Percentiles rank a stretch among this genome's conserved stretches.
These are phyloP conservation scores for Xylaria scruposa DNA, from an alignment of 495 filamentous ascomycete genomes.

Conservation along the genomic window DNA sequence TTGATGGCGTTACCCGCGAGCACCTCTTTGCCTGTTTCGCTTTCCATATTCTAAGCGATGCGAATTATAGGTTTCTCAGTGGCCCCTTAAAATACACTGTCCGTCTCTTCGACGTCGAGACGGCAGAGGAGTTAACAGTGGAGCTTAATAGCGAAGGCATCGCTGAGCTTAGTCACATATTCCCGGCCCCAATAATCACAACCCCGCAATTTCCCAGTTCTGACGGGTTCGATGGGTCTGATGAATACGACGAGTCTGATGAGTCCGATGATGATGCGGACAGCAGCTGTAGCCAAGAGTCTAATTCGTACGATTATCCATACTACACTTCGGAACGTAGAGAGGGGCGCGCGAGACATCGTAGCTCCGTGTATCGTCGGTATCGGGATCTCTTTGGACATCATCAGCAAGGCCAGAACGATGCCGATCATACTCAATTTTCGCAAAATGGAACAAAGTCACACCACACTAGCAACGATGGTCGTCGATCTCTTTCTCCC, in stretches of 20 bases:
- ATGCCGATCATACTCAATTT: neutral
- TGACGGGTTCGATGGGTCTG: neutral
- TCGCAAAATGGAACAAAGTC: neutral
- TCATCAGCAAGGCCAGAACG: neutral
- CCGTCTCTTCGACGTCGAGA: slow-evolving; percentile 28
- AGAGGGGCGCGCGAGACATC: neutral
- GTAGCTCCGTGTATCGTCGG: neutral
- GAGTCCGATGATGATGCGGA: neutral
- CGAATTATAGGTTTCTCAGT: slow-evolving; percentile 30
- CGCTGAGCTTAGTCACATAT: neutral
- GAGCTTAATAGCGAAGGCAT: neutral
- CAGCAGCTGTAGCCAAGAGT: neutral
- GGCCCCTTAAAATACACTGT: slow-evolving; percentile 25
- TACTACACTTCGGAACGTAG: neutral
- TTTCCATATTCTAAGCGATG: slow-evolving; percentile 37
- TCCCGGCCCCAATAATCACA: neutral
- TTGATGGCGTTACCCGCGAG: slow-evolving; percentile 15
- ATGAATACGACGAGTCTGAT: neutral
- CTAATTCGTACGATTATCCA: neutral
- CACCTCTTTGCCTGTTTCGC: slow-evolving; percentile 43
- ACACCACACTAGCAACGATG: neutral
- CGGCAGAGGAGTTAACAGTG: slow-evolving; percentile 13
- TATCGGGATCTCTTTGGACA: neutral
- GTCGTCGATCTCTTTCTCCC: neutral
- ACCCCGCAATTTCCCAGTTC: too few species aligned